Percentiles rank a stretch among this genome's conserved stretches.
Conservation (phyloP, 2,329 filamentous ascomycete species). For the Botrytis cinerea region DNA sequence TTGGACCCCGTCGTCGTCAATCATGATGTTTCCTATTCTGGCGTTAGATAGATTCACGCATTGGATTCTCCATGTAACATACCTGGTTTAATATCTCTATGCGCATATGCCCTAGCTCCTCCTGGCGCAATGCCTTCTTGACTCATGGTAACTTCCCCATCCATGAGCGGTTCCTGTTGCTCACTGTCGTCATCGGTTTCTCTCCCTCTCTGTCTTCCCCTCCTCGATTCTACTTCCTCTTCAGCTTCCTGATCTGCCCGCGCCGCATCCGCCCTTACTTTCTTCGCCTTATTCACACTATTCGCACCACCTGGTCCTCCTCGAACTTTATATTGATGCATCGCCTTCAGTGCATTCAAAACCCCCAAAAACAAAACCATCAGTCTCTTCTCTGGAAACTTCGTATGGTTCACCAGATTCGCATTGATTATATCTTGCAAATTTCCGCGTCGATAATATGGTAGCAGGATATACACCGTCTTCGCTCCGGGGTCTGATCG, state of each 20-base stretch:
- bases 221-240: slow-evolving; percentile 42
- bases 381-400: slow-evolving; percentile 82
- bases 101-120: slow-evolving; percentile 78
- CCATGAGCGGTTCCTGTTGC: slow-evolving; percentile 82
- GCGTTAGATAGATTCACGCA: slow-evolving; percentile 24
- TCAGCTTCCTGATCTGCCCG: slow-evolving; percentile 47
- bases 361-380: slow-evolving; percentile 93
- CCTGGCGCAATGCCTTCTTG: slow-evolving; percentile 70
- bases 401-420: slow-evolving; percentile 91
- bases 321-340: slow-evolving; percentile 84
- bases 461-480: slow-evolving; percentile 94
- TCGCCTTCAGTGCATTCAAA: slow-evolving; percentile 80
- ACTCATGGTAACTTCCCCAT: slow-evolving; percentile 68
- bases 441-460: slow-evolving; percentile 94
- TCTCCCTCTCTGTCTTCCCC: slow-evolving; percentile 47
- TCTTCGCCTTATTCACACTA: slow-evolving; percentile 51
- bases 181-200: slow-evolving; percentile 63
- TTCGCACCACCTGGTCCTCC: slow-evolving; percentile 54
- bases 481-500: slow-evolving; percentile 70
- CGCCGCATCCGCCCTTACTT: slow-evolving; percentile 41
- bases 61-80: slow-evolving; percentile 38
- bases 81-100: slow-evolving; percentile 97
- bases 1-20: slow-evolving; percentile 81
- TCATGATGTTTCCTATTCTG: slow-evolving; percentile 86
- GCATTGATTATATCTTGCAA: slow-evolving; percentile 98